Evolutionary conservation across 495 filamentous ascomycete genomes (phyloP), one percentile per base, ranked within the genome.

Genomic region (Cairneyella variabilis): DNA sequence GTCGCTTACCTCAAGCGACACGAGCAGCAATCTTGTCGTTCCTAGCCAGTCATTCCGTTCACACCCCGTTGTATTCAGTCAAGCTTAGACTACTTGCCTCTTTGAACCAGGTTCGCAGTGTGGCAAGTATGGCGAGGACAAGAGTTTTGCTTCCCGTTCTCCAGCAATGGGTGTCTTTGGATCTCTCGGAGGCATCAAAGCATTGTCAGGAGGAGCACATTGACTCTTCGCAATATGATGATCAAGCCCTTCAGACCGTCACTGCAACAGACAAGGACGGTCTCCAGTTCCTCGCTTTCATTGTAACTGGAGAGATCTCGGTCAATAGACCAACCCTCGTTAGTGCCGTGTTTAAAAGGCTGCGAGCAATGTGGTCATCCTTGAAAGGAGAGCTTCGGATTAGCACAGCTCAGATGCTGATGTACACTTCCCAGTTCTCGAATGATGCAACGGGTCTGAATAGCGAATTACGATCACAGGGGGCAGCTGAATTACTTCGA

Each of bases 141-240:
- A 81, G 84, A 53, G 68, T 85, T 23, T 70, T 98, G 7, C 68
- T 89, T 20, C 88, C 90, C 2, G 51, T 86, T 1, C 70, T 97
- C 25, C 72, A 79, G 25, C 68, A 73, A 40, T 93, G 90, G 88
- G 69, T 77, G 34, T 62, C 65, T 4, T 63, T 85, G 28, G 66
- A 66, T 22, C 64, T 67, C 12, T 57, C 66, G 2, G 66, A 70
- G 32, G 73, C 71, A 12, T 26, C 47, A 11, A 62, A 59, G 12
- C 58, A 67, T 25, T 72, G 67, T 45, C 17, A 56, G 2, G 67
- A 65, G 18, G 89, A 92, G 58, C 74, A 79, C 11, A 56, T 97
- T n/a, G 77, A 83, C 20, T 63, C 74, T 20, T 45, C 66, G 0
- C 75, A 79, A 7, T 54, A 88, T 20, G 82, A 96, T 52, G 59